Conservation (phyloP, 1,284 basidiomycete genomes). For the Marasmius sp. region DNA sequence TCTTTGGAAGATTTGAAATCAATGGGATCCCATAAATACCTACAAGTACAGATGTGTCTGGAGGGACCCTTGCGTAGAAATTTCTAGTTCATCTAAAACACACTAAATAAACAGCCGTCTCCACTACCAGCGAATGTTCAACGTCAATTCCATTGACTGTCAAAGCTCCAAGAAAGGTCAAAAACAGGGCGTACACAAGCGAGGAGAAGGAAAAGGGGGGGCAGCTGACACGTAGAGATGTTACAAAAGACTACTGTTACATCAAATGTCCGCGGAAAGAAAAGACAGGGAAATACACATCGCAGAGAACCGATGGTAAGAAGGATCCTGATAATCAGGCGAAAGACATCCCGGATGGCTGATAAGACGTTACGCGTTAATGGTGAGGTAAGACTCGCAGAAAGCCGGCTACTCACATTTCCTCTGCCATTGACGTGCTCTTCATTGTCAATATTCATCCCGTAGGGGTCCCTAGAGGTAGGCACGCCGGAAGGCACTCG, state of each 20-base stretch:
- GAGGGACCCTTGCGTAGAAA: too few species aligned
- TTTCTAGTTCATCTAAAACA: too few species aligned
- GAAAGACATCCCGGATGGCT: background rate
- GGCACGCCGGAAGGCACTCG: background rate
- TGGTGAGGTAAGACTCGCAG: background rate
- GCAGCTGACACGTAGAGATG: too few species aligned
- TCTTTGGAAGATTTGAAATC: too few species aligned
- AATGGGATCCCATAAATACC: too few species aligned
- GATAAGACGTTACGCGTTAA: background rate
- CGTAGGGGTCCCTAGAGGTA: background rate
- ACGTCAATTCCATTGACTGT: too few species aligned
- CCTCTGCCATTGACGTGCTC: background rate
- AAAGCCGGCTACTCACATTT: background rate
- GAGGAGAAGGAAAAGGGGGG: too few species aligned
- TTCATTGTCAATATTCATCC: background rate
- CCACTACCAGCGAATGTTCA: too few species aligned
- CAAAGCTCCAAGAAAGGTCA: too few species aligned
- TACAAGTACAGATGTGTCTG: too few species aligned
- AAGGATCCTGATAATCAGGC: background rate
- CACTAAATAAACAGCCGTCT: too few species aligned
- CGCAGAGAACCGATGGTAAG: background rate
- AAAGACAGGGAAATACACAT: background rate
- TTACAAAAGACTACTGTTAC: background rate
- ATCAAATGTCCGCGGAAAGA: background rate
- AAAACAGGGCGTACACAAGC: too few species aligned